These are phyloP conservation scores for Mallotus repandus DNA, from an alignment of 441 rosid species.

Conservation along the genomic window DNA sequence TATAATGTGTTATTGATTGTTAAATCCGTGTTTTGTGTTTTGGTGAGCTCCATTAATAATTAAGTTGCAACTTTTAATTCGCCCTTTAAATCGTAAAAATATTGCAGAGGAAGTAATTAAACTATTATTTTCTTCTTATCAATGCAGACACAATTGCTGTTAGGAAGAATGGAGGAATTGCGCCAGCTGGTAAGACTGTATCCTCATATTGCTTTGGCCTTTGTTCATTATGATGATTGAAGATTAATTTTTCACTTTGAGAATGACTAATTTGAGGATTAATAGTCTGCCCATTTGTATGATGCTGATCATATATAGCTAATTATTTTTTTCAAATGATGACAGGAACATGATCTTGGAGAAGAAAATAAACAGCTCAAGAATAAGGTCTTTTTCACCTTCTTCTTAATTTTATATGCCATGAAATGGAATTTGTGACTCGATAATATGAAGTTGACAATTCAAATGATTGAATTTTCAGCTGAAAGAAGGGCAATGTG, in stretches of 20 bases:
- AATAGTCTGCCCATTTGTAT: not conserved
- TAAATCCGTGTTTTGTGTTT: too few species aligned
- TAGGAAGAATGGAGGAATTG: slow-evolving; percentile 31
- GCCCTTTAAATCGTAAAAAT: too few species aligned
- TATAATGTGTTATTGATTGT: too few species aligned
- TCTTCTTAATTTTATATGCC: not conserved
- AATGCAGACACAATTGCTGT: slow-evolving; percentile 32
- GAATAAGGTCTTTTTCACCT: slow-evolving; percentile 25
- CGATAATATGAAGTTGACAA: not conserved
- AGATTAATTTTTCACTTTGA: too few species aligned
- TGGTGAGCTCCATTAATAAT: too few species aligned
- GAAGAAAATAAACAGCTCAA: slow-evolving; percentile 36
- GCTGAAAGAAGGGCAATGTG: slow-evolving; percentile 25
- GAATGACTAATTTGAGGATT: too few species aligned
- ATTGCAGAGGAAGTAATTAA: too few species aligned
- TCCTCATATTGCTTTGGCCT: not conserved
- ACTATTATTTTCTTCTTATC: not conserved
- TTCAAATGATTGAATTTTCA: slow-evolving; percentile 14
- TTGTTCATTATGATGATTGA: too few species aligned
- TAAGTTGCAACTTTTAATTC: too few species aligned
- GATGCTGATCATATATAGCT: not conserved
- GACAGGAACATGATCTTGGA: slow-evolving; percentile 31
- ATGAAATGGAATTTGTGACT: not conserved
- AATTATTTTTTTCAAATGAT: too few species aligned
- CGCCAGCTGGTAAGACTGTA: slow-evolving; percentile 24